Base-by-base conservation (phyloP, 768 basidiomycete genomes). In the Hericium rajendrae region DNA sequence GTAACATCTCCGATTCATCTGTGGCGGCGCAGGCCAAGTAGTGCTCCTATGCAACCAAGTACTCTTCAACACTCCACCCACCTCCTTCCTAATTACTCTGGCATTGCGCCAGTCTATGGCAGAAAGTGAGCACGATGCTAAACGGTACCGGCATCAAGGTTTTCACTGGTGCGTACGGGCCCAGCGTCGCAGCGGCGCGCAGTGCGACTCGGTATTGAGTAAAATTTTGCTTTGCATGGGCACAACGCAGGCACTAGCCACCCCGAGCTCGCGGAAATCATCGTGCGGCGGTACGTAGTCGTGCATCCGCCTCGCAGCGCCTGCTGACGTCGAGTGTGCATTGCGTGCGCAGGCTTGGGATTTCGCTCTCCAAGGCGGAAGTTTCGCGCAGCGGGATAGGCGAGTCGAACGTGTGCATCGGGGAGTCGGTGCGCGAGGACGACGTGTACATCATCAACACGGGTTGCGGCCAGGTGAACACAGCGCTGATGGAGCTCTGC, bases 361-460 rank as follows among this genome's bases (percentile, higher is more conserved):
- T 98, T 53, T 81, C 89, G 43, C 79, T 98, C 57, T 88, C 91
- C 55, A 88, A 86, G 62, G 91, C 91, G 18, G 87, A 91, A 64
- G 84, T 97, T 56, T 86, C 87, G 55, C 85, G 85, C 65, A 93
- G 90, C 69, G 86, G 90, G 22, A 88, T 93, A 59, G 91, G 94
- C 56, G 95, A 97, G 75, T 91, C 91, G 51, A 82, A 82, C 65
- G 91, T 98, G 53, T 87, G 88, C 62, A 92, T 99, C 69, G 81
- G 82, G 62, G 94, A 97, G 73, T 94, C 91, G 48, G 95, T 99
- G 38, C 90, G 97, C 60, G 94, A 98, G 73, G 91, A 93, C 71
- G 97, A 98, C 70, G 95, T 98, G 52, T 99, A 98, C 74, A 97
- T 99, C 71, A 86, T 99, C 76, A 97, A 94, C 73, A 91, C 92